Evolutionary conservation across 176 grass and related monocot genomes (phyloP), one percentile per base, ranked within the genome.

Genomic region (Oryza glaberrima): DNA sequence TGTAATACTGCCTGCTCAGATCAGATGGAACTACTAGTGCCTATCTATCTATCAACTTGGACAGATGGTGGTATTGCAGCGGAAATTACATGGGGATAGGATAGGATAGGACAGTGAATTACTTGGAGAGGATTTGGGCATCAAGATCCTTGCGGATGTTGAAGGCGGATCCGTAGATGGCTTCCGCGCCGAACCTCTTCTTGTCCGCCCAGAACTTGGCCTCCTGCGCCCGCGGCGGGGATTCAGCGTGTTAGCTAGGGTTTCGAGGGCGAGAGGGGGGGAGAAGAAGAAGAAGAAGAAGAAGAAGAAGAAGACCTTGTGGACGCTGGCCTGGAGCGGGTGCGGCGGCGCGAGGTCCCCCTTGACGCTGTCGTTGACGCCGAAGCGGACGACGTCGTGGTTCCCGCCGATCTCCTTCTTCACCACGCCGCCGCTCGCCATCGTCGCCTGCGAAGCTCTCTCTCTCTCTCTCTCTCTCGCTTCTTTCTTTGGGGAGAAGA

Each of bases 91-190:
- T 5, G 16, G 23, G 48, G 54, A 58, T 44, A 44, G 41, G 41
- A 58, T 44, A 44, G 41, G 41, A 9, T 19, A 41, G 43, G 43
- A 10, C 12, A 41, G 54, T 63, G 22, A 61, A 17, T 1, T 6
- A 94, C 92, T 84, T 91, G 83, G 92, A 91, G 32, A 94, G 84
- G 84, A 94, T 94, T 66, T 94, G 92, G 32, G 83, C 83, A 36
- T 94, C 92, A 63, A 94, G 68, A 87, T 94, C 89, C 73, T 77
- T 91, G 88, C 89, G 89, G 72, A 94, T 88, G 81, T 91, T 94
- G 63, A 94, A 87, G 78, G 92, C 92, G 14, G 92, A 94, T 87
- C 92, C 92, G 75, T 94, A 94, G 73, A 88, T 82, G 46, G 89
- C 80, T n/a, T 86, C 84, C 20, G 81, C 73, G 25, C 84, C 86